Conservation (phyloP, 73 alveolate genomes). For the Blepharisma japonicum region DNA sequence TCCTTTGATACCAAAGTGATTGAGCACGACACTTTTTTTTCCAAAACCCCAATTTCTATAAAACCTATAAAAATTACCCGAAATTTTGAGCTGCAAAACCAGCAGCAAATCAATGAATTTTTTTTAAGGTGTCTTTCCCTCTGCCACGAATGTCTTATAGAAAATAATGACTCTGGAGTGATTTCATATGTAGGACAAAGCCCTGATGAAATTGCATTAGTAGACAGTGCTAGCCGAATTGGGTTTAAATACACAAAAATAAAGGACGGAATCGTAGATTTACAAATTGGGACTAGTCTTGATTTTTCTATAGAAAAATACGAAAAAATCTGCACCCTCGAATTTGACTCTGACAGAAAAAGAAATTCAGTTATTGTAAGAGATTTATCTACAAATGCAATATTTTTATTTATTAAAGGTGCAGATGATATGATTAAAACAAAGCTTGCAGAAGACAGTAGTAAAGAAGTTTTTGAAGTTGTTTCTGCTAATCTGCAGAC, state of each 20-base stretch:
- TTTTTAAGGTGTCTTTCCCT: constrained; percentile 32
- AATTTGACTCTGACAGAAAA: constrained; percentile 89
- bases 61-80: not conserved
- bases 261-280: not conserved
- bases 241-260: not conserved
- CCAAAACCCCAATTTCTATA: not conserved
- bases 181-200: constrained; percentile 18
- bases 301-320: constrained; percentile 35
- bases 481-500: not conserved
- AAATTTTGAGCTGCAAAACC: not conserved
- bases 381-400: constrained; percentile 30
- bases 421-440: constrained; percentile 67
- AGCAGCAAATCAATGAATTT: not conserved
- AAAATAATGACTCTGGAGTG: constrained; percentile 30
- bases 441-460: constrained; percentile 28
- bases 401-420: constrained; percentile 57
- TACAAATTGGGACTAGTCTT: constrained; percentile 7
- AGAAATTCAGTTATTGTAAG: constrained; percentile 90
- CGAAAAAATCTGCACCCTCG: constrained; percentile 76
- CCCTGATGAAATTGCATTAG: constrained; percentile 23
- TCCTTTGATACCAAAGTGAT: not conserved
- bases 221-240: constrained; percentile 13
- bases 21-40: constrained; percentile 12
- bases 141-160: constrained; percentile 58
- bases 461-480: not conserved